phyloP scores from a whole-genome alignment of 352 stramenopile genomes.

The Nothophytophthora sp. region DNA sequence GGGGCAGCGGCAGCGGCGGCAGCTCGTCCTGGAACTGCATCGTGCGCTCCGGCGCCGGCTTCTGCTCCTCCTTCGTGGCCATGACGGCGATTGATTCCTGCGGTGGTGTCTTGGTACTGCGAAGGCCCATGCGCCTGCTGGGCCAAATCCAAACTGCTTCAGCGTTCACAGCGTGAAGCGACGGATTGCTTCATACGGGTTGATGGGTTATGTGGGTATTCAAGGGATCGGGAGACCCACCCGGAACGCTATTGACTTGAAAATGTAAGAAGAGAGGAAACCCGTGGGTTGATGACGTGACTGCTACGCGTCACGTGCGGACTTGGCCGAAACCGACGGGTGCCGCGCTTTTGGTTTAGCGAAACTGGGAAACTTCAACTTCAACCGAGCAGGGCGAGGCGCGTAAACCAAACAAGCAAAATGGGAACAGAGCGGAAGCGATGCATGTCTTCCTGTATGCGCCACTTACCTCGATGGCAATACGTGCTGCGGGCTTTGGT shows the following conservation, averaged over 20 bases:
- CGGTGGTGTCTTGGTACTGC: conserved; percentile 14
- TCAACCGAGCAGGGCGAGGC: no score
- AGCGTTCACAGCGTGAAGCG: conserved; percentile 15
- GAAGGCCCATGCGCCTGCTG: conserved; percentile 15
- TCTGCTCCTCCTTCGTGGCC: conserved; percentile 2
- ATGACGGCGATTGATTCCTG: conserved; percentile 14
- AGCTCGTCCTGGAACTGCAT: conserved; percentile 88
- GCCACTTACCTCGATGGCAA: no score
- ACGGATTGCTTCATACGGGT: background rate
- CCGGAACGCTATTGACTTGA: no score
- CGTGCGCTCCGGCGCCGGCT: conserved; percentile 44
- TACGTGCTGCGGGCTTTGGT: no score
- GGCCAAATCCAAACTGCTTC: conserved; percentile 24
- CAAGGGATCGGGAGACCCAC: no score
- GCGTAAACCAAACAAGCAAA: no score
- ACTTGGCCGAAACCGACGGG: background rate
- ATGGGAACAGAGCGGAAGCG: no score
- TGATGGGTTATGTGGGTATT: background rate
- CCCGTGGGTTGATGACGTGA: background rate
- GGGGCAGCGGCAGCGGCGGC: conserved; percentile 92
- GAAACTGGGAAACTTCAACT: background rate
- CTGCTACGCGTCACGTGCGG: background rate
- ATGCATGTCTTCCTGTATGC: no score
- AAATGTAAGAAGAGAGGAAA: no score
- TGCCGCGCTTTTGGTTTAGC: background rate